Percentiles rank a stretch among this genome's conserved stretches.
phyloP scores from a whole-genome alignment of 345 rosid species.

The Populus pruinosa region DNA sequence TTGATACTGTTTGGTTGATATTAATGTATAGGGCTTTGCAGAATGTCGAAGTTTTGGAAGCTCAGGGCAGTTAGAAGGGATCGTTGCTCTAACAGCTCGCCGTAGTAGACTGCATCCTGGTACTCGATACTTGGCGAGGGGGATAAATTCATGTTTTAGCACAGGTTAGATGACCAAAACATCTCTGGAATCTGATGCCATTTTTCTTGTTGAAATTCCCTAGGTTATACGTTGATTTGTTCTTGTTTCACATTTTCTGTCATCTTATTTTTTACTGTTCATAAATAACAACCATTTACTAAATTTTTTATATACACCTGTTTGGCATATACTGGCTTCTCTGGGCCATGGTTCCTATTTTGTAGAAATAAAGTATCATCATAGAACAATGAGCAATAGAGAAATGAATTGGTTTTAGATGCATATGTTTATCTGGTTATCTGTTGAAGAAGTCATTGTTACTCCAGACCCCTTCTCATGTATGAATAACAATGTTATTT shows the following conservation, averaged over 20 bases:
- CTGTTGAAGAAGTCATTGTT: background rate
- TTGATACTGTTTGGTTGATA: slow-evolving; percentile 50
- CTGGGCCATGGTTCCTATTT: background rate
- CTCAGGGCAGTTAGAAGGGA: slow-evolving; percentile 84
- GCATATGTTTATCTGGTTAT: background rate
- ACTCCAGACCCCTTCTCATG: background rate
- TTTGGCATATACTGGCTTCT: background rate
- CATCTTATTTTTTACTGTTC: background rate
- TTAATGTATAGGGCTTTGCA: slow-evolving; percentile 95
- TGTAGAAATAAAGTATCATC: background rate
- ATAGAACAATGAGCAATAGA: background rate
- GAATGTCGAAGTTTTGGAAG: slow-evolving; percentile 89
- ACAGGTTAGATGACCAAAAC: slow-evolving; percentile 56
- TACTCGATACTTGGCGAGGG: slow-evolving; percentile 96
- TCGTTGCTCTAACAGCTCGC: slow-evolving; percentile 88
- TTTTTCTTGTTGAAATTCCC: background rate
- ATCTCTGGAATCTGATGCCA: slow-evolving; percentile 2
- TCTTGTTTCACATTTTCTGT: background rate
- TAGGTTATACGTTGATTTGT: background rate
- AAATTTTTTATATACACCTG: too few relatives aligned
- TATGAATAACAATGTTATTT: background rate
- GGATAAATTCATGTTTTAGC: slow-evolving; percentile 94
- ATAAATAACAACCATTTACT: too few relatives aligned
- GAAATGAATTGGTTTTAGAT: background rate
- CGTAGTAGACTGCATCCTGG: slow-evolving; percentile 99